Base-by-base conservation (phyloP, 2,329 filamentous ascomycete species). In the Ophiocordyceps australis region DNA sequence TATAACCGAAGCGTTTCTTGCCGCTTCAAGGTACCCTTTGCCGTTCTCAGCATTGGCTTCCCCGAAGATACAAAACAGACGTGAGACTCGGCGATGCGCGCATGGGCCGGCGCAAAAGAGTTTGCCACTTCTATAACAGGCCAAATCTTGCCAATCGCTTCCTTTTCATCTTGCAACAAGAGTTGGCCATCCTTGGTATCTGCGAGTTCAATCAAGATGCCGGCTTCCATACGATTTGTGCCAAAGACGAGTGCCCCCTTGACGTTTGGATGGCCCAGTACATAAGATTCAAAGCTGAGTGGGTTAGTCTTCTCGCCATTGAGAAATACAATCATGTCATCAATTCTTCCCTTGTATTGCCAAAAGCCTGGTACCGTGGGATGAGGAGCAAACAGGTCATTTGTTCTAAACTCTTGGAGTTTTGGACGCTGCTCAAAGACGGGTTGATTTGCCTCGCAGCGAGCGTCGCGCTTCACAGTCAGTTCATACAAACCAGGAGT, bases 241-340 rank as follows among this genome's bases (percentile, higher is more conserved):
- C 29, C 29, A 17, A 26, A 16, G 22, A 31, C 28, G n/a, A 28
- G 22, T 5, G 21, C 29, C 14, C 17, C 27, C 10, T 20, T 20
- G 18, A 31, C 26, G 13, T 28, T 23, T 11, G 26, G 19, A 16
- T 26, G 26, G 10, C 23, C 27, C 4, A 14, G 21, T 17, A 31
- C 26, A n/a, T 12, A 16, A 11, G 22, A 16, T 18, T 31, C 29
- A 12, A 31, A 26, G 16, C 14, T 15, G 7, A 28, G 20, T 10
- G 29, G 29, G 20, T 31, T 31, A n/a, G 23, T 25, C 21, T 31
- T 31, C 16, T 31, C 29, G 15, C 29, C 29, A n/a, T 27, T 31
- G 7, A 25, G 17, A 15, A 26, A 31, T 19, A 31, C 29, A 12
- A 31, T 26, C 8, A 31, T 17, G 17, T 31, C 29, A 17, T 31